Evolutionary conservation across 768 basidiomycete genomes (phyloP).

Genomic region (Pleurotus tuber-regium): DNA sequence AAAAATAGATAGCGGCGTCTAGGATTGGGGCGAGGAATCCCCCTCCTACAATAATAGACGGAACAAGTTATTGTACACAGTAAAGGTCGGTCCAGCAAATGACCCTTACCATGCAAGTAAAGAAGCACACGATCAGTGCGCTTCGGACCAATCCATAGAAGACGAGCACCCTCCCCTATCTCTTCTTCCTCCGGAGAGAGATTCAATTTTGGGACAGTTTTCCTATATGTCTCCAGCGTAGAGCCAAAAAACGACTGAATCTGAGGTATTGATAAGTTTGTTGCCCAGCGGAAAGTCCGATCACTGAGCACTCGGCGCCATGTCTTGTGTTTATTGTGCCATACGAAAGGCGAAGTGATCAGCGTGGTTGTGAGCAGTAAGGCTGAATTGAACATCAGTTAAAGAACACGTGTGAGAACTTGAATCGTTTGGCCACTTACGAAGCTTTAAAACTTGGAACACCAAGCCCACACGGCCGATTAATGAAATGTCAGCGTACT

Average conservation of each 20-base stretch:
- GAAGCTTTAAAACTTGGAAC: background rate
- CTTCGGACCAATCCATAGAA: constrained; percentile 32
- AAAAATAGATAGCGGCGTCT: constrained; percentile 22
- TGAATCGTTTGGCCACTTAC: too few relatives aligned
- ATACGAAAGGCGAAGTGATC: background rate
- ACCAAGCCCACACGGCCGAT: background rate
- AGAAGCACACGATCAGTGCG: constrained; percentile 29
- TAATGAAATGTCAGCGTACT: background rate
- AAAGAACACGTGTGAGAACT: too few relatives aligned
- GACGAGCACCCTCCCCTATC: constrained; percentile 21
- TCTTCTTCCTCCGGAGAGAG: constrained; percentile 23
- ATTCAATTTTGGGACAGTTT: background rate
- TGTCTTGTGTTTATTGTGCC: background rate
- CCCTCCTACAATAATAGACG: constrained; percentile 25
- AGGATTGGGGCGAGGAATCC: constrained; percentile 25
- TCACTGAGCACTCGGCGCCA: background rate
- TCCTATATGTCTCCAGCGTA: constrained; percentile 9
- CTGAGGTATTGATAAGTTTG: background rate
- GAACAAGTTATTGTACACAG: background rate
- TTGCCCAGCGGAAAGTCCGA: background rate
- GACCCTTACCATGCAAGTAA: constrained; percentile 27
- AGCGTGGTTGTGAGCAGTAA: background rate
- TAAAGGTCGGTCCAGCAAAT: background rate
- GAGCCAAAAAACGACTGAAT: background rate
- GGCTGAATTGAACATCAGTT: too few relatives aligned